These are phyloP conservation scores for Neonectria faginata DNA, from an alignment of 2,329 filamentous ascomycete genomes.

Conservation along the genomic window DNA sequence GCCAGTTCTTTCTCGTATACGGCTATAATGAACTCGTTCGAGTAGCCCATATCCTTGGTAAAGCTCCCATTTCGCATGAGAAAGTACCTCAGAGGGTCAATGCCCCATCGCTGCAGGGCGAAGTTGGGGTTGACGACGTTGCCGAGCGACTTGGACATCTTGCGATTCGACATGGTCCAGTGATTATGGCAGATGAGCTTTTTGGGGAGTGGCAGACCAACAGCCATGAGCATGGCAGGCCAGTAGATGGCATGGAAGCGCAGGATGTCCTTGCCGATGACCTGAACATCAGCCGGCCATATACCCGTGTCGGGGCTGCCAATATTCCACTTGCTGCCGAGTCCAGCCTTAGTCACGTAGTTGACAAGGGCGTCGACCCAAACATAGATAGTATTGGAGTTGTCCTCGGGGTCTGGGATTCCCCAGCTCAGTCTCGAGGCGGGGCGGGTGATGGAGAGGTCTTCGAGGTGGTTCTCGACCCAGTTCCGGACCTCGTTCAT, in stretches of 20 bases:
- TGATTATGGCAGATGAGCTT: slow-evolving; percentile 90
- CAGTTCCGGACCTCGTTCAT: slow-evolving; percentile 84
- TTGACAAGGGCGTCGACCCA: slow-evolving; percentile 98
- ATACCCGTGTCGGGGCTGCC: slow-evolving; percentile 71
- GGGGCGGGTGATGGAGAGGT: slow-evolving; percentile 90
- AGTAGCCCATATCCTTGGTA: slow-evolving; percentile 83
- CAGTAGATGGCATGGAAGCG: slow-evolving; percentile 98
- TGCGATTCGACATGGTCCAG: slow-evolving; percentile 91
- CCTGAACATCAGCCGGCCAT: slow-evolving; percentile 93
- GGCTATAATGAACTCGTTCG: slow-evolving; percentile 79
- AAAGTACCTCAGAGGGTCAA: slow-evolving; percentile 91
- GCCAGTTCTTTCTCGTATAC: slow-evolving; percentile 85
- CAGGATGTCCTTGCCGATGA: slow-evolving; percentile 96
- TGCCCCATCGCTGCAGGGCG: slow-evolving; percentile 87
- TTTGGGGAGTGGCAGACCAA: slow-evolving; percentile 82
- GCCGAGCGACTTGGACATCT: slow-evolving; percentile 97
- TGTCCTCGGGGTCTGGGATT: slow-evolving; percentile 86
- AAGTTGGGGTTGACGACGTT: slow-evolving; percentile 97
- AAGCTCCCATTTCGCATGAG: slow-evolving; percentile 85
- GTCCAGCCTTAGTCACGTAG: slow-evolving; percentile 89
- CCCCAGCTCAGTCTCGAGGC: slow-evolving; percentile 85
- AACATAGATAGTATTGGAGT: slow-evolving; percentile 92
- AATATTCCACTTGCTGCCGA: slow-evolving; percentile 71
- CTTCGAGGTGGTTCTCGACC: slow-evolving; percentile 82
- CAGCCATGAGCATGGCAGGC: slow-evolving; percentile 93